Percentiles rank a stretch among this genome's conserved stretches.
Evolutionary conservation across 2,329 filamentous ascomycete genomes (phyloP).

Genomic region (Exophiala sp.): DNA sequence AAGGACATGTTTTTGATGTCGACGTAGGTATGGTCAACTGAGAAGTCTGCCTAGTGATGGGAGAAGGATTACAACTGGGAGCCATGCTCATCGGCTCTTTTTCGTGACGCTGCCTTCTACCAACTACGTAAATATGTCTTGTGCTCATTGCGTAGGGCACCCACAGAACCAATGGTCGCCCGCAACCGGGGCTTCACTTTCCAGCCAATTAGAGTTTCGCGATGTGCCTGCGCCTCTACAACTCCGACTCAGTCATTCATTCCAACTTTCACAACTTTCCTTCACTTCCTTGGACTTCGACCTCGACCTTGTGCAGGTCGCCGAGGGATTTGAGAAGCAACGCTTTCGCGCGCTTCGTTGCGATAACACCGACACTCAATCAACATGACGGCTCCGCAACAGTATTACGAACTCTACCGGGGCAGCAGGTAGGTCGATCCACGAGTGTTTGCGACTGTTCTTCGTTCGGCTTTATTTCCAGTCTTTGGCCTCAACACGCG

Average conservation of each 20-base stretch:
- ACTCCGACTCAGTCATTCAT: too few species aligned
- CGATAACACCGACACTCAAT: too few species aligned
- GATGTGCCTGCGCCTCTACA: neutral
- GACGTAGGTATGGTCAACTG: neutral
- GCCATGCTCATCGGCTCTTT: too few species aligned
- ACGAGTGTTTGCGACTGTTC: neutral
- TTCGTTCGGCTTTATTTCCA: neutral
- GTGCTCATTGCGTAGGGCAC: neutral
- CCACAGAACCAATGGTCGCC: neutral
- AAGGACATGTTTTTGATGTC: neutral
- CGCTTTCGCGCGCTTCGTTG: too few species aligned
- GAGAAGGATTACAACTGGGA: too few species aligned
- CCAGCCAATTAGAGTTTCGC: neutral
- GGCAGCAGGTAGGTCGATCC: slow-evolving; percentile 75
- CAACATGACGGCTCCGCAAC: slow-evolving; percentile 41
- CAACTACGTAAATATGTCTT: neutral
- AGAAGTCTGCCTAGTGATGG: neutral
- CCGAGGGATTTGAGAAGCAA: too few species aligned
- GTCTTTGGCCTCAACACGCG: neutral
- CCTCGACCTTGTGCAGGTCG: too few species aligned
- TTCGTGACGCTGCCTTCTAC: too few species aligned
- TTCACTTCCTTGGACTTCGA: too few species aligned
- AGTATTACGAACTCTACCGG: slow-evolving; percentile 93
- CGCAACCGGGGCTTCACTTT: neutral
- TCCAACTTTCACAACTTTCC: too few species aligned